phyloP scores from a whole-genome alignment of 495 filamentous ascomycete genomes.

The Aspergillus ostianus region DNA sequence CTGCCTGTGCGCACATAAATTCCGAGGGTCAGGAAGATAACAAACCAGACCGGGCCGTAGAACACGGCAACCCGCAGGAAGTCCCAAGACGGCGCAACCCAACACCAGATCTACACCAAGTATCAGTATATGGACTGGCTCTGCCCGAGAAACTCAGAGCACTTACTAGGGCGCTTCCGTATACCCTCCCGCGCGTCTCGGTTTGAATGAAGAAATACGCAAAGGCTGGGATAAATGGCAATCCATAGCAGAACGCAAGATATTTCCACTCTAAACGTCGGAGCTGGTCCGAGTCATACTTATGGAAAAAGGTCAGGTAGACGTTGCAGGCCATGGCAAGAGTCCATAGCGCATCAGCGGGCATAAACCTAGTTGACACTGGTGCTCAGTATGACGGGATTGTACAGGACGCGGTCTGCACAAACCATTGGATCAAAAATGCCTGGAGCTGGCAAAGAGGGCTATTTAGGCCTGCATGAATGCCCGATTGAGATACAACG shows the following conservation, averaged over 20 bases:
- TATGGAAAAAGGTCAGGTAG: constrained; percentile 79
- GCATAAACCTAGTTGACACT: constrained; percentile 55
- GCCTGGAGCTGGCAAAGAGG: constrained; percentile 73
- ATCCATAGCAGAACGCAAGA: constrained; percentile 68
- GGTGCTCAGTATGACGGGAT: background rate
- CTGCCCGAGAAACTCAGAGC: background rate
- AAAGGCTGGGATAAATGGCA: constrained; percentile 70
- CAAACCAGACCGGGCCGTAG: constrained; percentile 84
- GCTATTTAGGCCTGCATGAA: constrained; percentile 39
- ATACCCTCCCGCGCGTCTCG: constrained; percentile 52
- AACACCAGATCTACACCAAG: constrained; percentile 69
- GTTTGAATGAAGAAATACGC: constrained; percentile 63
- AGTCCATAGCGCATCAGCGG: constrained; percentile 78
- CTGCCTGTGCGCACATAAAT: constrained; percentile 74
- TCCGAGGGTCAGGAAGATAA: constrained; percentile 64
- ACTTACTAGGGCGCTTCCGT: constrained; percentile 68
- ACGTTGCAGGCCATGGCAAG: constrained; percentile 88
- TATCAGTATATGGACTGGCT: background rate
- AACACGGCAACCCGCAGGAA: constrained; percentile 73
- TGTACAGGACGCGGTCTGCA: background rate
- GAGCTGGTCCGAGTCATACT: constrained; percentile 66
- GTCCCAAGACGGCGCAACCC: constrained; percentile 68
- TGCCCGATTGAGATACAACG: constrained; percentile 63
- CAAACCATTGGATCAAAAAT: constrained; percentile 71
- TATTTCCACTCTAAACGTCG: constrained; percentile 72